Evolutionary conservation across 129 eudicot genomes (phyloP).

Genomic region (Helianthus annuus): DNA sequence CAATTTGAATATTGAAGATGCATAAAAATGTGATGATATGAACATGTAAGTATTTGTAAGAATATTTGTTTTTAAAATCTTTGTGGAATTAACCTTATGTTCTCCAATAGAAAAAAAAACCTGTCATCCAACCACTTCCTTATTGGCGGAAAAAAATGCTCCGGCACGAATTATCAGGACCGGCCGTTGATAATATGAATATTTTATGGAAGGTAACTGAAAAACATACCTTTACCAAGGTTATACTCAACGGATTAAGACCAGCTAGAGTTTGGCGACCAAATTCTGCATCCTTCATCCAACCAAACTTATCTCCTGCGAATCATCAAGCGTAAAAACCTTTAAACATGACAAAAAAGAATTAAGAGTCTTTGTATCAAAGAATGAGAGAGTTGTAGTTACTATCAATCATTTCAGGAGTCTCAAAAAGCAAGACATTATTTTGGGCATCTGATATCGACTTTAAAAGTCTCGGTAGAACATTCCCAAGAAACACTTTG

Average conservation of each 20-base stretch:
- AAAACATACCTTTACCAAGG: conserved; percentile 60
- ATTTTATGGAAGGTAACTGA: background rate
- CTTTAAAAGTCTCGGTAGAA: conserved; percentile 65
- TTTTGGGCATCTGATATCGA: conserved; percentile 28
- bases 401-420: conserved; percentile 62
- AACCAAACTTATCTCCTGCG: conserved; percentile 78
- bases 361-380: background rate
- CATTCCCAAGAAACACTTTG: conserved; percentile 23
- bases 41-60: no score
- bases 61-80: no score
- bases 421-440: conserved; percentile 58
- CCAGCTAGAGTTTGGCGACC: conserved; percentile 86
- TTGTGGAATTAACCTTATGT: no score
- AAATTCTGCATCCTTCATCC: conserved; percentile 80
- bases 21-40: no score
- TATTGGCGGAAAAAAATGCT: no score
- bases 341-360: background rate
- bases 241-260: conserved; percentile 59
- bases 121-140: no score
- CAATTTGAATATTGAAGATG: no score
- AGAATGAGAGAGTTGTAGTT: background rate
- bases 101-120: no score
- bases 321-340: background rate
- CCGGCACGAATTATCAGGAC: no score
- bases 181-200: no score